Conservation (phyloP, 305 asterid species). For the Caryopteris hybrid region DNA sequence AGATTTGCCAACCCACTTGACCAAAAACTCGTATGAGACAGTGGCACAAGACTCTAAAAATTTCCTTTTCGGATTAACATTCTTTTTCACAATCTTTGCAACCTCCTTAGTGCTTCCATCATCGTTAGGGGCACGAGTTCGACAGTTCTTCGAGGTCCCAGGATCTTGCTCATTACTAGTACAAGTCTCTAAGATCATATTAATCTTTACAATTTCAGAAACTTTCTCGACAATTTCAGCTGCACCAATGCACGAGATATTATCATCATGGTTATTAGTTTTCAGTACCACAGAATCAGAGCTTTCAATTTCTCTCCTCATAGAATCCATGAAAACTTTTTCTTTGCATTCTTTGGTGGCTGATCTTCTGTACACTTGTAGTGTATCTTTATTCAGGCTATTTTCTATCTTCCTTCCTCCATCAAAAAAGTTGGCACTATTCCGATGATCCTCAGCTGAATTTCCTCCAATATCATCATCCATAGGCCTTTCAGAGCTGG, state of each 20-base stretch:
- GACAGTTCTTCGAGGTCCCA: conserved; percentile 20
- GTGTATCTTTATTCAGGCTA: conserved; percentile 31
- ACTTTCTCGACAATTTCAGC: conserved; percentile 19
- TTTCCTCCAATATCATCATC: conserved; percentile 32
- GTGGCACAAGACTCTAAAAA: conserved; percentile 35
- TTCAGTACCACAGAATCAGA: conserved; percentile 18
- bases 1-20: conserved; percentile 97
- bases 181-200: conserved; percentile 19
- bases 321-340: conserved; percentile 21
- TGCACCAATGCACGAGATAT: conserved; percentile 17
- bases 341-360: conserved; percentile 47
- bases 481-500: conserved; percentile 32
- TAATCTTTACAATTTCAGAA: conserved; percentile 23
- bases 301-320: conserved; percentile 21
- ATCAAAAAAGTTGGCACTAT: conserved; percentile 40
- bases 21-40: conserved; percentile 70
- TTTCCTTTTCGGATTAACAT: conserved; percentile 33
- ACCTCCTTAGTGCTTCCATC: conserved; percentile 39
- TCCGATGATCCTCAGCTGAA: conserved; percentile 33
- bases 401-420: conserved; percentile 31
- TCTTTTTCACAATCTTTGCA: conserved; percentile 25
- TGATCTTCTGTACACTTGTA: conserved; percentile 61
- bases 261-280: conserved; percentile 19
- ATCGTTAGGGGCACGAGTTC: conserved; percentile 33
- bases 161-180: conserved; percentile 18